Evolutionary conservation across 768 basidiomycete species (phyloP).

Genomic region (Thelephora aurantiotincta): DNA sequence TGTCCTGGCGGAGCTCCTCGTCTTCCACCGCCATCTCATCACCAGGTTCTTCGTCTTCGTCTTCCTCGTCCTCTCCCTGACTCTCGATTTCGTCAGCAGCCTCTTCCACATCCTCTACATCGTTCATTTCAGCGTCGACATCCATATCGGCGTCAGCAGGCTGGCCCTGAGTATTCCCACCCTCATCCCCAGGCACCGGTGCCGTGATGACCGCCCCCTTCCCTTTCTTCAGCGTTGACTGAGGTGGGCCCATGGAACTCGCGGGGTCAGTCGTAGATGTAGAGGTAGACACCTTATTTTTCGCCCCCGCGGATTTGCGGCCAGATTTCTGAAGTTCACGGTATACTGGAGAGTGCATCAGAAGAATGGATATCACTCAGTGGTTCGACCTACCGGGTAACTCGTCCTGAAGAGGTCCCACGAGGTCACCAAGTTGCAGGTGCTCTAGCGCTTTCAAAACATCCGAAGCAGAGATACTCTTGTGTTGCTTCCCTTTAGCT

Average conservation of each 20-base stretch:
- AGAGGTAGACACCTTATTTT: constrained; percentile 13
- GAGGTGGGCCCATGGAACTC: constrained; percentile 2
- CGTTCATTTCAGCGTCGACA: constrained; percentile 12
- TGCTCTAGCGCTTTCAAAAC: constrained; percentile 77
- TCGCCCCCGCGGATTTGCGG: constrained; percentile 17
- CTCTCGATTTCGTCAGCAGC: constrained; percentile 21
- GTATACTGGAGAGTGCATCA: constrained; percentile 30
- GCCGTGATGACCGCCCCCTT: constrained; percentile 8
- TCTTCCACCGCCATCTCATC: constrained; percentile 24
- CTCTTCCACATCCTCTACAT: constrained; percentile 12
- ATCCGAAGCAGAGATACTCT: constrained; percentile 81
- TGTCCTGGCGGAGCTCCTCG: constrained; percentile 24
- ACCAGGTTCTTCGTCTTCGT: constrained; percentile 14
- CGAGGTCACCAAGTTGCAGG: constrained; percentile 63
- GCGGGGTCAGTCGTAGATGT: constrained; percentile 2
- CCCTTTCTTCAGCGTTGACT: constrained; percentile 23
- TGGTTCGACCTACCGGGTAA: constrained; percentile 34
- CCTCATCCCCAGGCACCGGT: constrained; percentile 1
- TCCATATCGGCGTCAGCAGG: constrained; percentile 10
- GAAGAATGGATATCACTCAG: background rate
- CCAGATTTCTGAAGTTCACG: constrained; percentile 49
- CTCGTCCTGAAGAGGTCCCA: constrained; percentile 47
- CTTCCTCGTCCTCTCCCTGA: constrained; percentile 19
- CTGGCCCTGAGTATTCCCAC: constrained; percentile 8
- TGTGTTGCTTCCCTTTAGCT: constrained; percentile 71